phyloP scores from a whole-genome alignment of 805 yeast species.

The Saccharomyces paradoxus region DNA sequence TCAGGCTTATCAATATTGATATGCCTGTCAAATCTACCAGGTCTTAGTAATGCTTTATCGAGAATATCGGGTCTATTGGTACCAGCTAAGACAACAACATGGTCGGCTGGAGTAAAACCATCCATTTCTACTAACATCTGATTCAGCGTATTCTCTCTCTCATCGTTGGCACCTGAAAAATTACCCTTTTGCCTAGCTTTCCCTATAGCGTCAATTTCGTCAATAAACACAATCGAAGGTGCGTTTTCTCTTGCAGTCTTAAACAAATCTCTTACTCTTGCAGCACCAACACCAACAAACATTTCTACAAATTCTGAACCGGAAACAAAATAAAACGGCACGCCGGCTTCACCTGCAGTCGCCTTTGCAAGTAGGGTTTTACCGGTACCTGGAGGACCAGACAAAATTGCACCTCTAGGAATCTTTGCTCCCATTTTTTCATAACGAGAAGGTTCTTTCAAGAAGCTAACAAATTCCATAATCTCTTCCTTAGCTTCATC shows the following conservation, averaged over 20 bases:
- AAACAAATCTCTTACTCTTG: conserved; percentile 92
- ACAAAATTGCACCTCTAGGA: conserved; percentile 94
- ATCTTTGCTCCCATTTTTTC: conserved; percentile 93
- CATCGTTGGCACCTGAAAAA: conserved; percentile 78
- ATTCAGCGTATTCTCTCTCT: conserved; percentile 91
- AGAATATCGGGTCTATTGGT: conserved; percentile 92
- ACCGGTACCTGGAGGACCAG: conserved; percentile 99
- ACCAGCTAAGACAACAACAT: conserved; percentile 95
- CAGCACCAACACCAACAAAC: conserved; percentile 99
- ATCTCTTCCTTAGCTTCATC: conserved; percentile 95
- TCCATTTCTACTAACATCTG: conserved; percentile 98
- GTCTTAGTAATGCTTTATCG: conserved; percentile 89
- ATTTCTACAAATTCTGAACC: conserved; percentile 97
- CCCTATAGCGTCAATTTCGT: conserved; percentile 99
- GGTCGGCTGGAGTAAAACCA: conserved; percentile 85
- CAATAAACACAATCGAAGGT: conserved; percentile 93
- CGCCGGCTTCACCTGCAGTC: conserved; percentile 98
- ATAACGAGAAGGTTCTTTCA: conserved; percentile 83
- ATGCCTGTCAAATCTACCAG: conserved; percentile 96
- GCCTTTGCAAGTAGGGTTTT: conserved; percentile 95
- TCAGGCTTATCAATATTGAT: conserved; percentile 89
- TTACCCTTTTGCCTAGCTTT: conserved; percentile 76
- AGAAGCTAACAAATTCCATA: conserved; percentile 92
- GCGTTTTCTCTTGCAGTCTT: conserved; percentile 88
- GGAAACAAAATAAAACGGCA: conserved; percentile 89